A percentile compares a stretch with the other conserved stretches of the same genome.
Conservation (phyloP, 2,329 filamentous ascomycete species). For the Ophiostoma novo-ulmi region DNA sequence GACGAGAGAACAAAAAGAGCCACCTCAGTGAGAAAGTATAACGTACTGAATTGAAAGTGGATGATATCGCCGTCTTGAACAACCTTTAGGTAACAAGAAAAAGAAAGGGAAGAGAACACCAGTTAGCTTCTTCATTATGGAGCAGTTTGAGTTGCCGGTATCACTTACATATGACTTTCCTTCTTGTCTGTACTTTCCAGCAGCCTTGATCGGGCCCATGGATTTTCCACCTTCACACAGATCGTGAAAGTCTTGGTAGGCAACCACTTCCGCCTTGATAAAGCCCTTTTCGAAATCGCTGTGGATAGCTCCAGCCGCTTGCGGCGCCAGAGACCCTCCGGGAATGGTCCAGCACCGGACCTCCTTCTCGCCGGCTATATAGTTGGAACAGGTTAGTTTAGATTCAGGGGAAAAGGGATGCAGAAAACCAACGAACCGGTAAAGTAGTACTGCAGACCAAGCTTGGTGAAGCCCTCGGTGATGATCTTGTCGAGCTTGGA, state of each 20-base stretch:
- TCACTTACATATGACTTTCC: slow-evolving; percentile 40
- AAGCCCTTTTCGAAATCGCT: slow-evolving; percentile 99
- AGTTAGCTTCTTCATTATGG: slow-evolving; percentile 27
- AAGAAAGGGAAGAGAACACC: background rate
- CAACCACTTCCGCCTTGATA: slow-evolving; percentile 50
- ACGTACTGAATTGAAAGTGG: slow-evolving; percentile 43
- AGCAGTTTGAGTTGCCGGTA: background rate
- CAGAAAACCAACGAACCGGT: slow-evolving; percentile 32
- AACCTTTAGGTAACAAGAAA: slow-evolving; percentile 29
- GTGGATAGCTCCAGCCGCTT: slow-evolving; percentile 96
- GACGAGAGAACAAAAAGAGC: background rate
- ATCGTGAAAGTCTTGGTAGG: slow-evolving; percentile 43
- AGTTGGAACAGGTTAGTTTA: background rate
- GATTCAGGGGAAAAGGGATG: background rate
- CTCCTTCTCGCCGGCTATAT: slow-evolving; percentile 41
- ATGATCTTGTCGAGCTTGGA: slow-evolving; percentile 41
- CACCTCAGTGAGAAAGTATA: background rate
- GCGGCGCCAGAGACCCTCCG: slow-evolving; percentile 88
- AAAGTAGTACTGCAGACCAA: slow-evolving; percentile 44
- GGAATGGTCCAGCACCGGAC: slow-evolving; percentile 55
- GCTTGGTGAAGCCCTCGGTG: slow-evolving; percentile 42
- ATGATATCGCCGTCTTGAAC: slow-evolving; percentile 43
- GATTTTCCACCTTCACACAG: slow-evolving; percentile 41
- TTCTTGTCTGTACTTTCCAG: slow-evolving; percentile 43
- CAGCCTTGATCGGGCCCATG: slow-evolving; percentile 43